Evolutionary conservation across 1,284 basidiomycete genomes (phyloP), one percentile per base, ranked within the genome.

Genomic region (Afroboletus lepidellus): DNA sequence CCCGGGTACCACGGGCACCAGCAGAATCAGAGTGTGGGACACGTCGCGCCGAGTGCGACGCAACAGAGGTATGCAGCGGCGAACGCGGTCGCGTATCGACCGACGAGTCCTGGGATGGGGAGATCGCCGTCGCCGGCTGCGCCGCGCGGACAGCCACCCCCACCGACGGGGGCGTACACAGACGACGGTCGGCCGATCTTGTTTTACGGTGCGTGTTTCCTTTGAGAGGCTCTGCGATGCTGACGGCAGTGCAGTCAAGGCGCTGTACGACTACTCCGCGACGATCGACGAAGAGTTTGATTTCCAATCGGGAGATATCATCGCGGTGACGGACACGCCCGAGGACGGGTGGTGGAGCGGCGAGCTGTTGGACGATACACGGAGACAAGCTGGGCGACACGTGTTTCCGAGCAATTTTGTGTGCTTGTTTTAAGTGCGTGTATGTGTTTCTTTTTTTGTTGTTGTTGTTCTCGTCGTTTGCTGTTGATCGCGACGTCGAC

Each of bases 261-360:
- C 95, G 33, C 72, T 98, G 61, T 97, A 95, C 69, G 93, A 97
- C 68, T 98, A 98, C 64, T 72, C 75, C 13, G 94, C 95, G 23
- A 86, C 90, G 20, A 91, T 91, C 56, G 84, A 88, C 4, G 89
- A 93, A 67, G 93, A 95, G 70, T 91, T 95, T 70, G 90, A 92
- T 69, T 96, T 96, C 81, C 91, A 93, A 63, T 77, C 85, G 21
- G 91, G 89, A 6, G 94, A 96, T 69, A 89, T 96, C 57, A 95
- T 97, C 61, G 94, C 93, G 8, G 92, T 96, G 5, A 95, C 92
- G 2, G 80, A 85, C 41, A 94, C 92, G 15, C 92, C 93, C 12
- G 90, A 95, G 57, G 94, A 97, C 62, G 93, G 92, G 1, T 96
- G 94, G 94, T 96, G 93, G 94, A 89, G 85, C 49, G 90, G 91